Evolutionary conservation across 768 basidiomycete species (phyloP).

Genomic region (Cystobasidium onofrii): DNA sequence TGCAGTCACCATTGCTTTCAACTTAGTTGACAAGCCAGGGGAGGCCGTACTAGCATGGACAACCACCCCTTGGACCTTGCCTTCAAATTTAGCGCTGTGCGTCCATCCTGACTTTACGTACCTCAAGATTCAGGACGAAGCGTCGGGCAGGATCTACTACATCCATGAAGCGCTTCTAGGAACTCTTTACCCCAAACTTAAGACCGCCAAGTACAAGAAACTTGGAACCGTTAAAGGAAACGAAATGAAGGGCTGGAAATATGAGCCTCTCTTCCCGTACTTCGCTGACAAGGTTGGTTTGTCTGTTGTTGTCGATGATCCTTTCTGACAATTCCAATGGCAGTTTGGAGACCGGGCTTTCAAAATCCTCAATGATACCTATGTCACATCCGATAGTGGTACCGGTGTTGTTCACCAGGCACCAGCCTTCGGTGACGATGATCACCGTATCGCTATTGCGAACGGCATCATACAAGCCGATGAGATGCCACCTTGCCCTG

Average conservation of each 20-base stretch:
- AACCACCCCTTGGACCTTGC: constrained; percentile 96
- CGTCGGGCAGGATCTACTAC: constrained; percentile 79
- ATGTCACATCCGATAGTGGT: constrained; percentile 85
- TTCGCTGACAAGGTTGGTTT: constrained; percentile 76
- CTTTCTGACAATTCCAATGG: background rate
- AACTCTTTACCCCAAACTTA: constrained; percentile 90
- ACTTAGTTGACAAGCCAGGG: constrained; percentile 79
- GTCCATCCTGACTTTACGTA: constrained; percentile 94
- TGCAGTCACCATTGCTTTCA: constrained; percentile 82
- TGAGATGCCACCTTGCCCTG: constrained; percentile 91
- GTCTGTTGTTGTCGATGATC: background rate
- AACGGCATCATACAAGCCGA: constrained; percentile 74
- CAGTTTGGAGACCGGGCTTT: constrained; percentile 89
- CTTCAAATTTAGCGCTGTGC: constrained; percentile 87
- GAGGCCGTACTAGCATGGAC: constrained; percentile 95
- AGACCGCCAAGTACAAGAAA: constrained; percentile 93
- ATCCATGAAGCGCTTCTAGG: constrained; percentile 76
- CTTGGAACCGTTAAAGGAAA: constrained; percentile 74
- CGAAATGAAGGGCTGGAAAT: constrained; percentile 94
- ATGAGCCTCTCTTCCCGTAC: constrained; percentile 89
- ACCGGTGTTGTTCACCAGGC: constrained; percentile 99
- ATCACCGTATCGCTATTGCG: constrained; percentile 82
- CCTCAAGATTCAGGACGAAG: constrained; percentile 89
- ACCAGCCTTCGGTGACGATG: constrained; percentile 96
- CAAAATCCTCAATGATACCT: constrained; percentile 76